phyloP scores from a whole-genome alignment of 176 grass and related monocot species.

The Cymbopogon citratus region DNA sequence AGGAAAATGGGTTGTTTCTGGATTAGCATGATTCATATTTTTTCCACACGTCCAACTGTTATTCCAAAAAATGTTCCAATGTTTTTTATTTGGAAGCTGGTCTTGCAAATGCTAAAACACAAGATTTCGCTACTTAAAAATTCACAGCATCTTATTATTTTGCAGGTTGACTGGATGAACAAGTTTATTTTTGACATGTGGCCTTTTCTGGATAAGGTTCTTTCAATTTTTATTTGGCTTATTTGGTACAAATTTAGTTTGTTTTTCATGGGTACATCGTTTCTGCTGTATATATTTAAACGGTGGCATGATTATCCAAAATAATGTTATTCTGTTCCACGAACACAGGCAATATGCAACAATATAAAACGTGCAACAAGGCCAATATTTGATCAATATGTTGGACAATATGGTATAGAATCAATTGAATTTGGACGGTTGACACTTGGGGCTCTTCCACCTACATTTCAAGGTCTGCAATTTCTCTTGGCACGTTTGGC shows the following conservation, averaged over 20 bases:
- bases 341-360: conserved; percentile 75
- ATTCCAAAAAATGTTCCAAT: neutral
- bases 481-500: too few species aligned
- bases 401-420: conserved; percentile 77
- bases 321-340: neutral
- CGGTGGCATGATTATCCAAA: neutral
- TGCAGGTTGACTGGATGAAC: conserved; percentile 93
- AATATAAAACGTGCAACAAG: conserved; percentile 51
- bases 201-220: conserved; percentile 92
- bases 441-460: conserved; percentile 76
- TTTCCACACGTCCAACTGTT: neutral
- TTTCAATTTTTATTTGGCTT: conserved; percentile 38
- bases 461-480: conserved; percentile 65
- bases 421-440: conserved; percentile 74
- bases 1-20: neutral
- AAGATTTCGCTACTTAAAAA: neutral
- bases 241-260: conserved; percentile 26
- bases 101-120: neutral
- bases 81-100: neutral
- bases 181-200: conserved; percentile 75
- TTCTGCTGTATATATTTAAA: neutral
- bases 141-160: conserved; percentile 10
- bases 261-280: neutral
- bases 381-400: conserved; percentile 80
- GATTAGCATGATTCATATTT: neutral